phyloP scores from a whole-genome alignment of 129 eudicot genomes.

The Saussurea involucrata region DNA sequence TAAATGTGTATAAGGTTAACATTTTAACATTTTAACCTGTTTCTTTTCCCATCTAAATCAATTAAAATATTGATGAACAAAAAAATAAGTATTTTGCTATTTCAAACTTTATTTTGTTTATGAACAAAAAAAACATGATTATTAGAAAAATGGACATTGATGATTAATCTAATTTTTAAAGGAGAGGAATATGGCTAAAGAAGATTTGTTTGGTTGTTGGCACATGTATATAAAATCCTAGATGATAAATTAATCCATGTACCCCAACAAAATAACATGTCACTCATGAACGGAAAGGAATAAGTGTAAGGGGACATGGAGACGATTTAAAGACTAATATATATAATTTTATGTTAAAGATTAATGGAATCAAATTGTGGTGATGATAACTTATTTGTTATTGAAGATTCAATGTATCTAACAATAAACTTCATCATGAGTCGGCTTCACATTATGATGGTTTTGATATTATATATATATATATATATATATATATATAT shows the following conservation, averaged over 20 bases:
- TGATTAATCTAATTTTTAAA: too few relatives aligned
- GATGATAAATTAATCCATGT: not conserved
- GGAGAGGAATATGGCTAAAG: not conserved
- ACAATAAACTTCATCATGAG: not conserved
- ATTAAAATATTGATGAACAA: too few relatives aligned
- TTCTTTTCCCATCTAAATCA: too few relatives aligned
- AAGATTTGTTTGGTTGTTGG: conserved; percentile 8
- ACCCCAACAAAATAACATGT: conserved; percentile 19
- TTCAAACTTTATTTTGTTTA: too few relatives aligned
- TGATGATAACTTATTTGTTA: not conserved
- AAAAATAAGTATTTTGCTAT: too few relatives aligned
- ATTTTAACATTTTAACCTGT: too few relatives aligned
- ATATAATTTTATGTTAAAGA: not conserved
- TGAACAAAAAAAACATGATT: too few relatives aligned
- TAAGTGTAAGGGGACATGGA: not conserved
- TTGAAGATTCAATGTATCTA: conserved; percentile 6
- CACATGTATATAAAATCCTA: conserved; percentile 1
- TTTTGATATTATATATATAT: too few relatives aligned
- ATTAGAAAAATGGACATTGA: too few relatives aligned
- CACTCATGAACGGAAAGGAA: not conserved
- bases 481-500: too few relatives aligned
- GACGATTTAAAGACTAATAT: not conserved
- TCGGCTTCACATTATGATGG: not conserved
- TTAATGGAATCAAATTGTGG: not conserved
- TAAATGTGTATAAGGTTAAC: too few relatives aligned